Percentiles rank a stretch among this genome's conserved stretches.
Conservation (phyloP, 139 green algal genomes). For the Picochlorum sp. region DNA sequence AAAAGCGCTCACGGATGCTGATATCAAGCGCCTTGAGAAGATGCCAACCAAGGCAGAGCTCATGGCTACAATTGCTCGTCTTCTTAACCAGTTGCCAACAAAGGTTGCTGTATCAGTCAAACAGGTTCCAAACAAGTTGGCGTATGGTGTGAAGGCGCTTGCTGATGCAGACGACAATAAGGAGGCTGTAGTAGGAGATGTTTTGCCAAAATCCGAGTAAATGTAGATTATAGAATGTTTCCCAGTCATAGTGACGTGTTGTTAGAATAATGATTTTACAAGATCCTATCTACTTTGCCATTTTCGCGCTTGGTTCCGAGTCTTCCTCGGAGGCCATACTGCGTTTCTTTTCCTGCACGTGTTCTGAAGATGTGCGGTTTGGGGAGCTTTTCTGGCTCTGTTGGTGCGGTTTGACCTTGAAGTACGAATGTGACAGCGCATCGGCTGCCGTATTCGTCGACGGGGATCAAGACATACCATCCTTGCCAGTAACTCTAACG, state of each 20-base stretch:
- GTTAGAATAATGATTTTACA: slow-evolving; percentile 1
- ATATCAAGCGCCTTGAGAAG: slow-evolving; percentile 70
- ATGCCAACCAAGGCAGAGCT: slow-evolving; percentile 83
- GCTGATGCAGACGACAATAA: slow-evolving; percentile 68
- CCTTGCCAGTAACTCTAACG: slow-evolving; percentile 43
- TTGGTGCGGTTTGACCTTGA: slow-evolving; percentile 48
- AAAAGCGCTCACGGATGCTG: slow-evolving; percentile 20
- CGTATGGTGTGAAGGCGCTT: slow-evolving; percentile 55
- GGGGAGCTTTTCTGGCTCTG: slow-evolving; percentile 41
- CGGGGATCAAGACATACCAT: slow-evolving; percentile 44
- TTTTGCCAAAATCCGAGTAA: slow-evolving; percentile 7
- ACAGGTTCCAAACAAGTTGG: slow-evolving; percentile 63
- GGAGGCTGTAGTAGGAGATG: slow-evolving; percentile 37
- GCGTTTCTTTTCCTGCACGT: slow-evolving; percentile 1
- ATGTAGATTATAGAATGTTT: background rate
- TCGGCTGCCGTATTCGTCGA: slow-evolving; percentile 41
- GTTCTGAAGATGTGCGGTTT: slow-evolving; percentile 12
- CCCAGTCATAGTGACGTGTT: background rate
- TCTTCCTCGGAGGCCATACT: background rate
- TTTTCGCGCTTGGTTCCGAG: background rate
- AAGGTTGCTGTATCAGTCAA: slow-evolving; percentile 65
- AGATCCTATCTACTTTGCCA: slow-evolving; percentile 2
- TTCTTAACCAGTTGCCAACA: slow-evolving; percentile 76
- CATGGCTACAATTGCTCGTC: slow-evolving; percentile 60
- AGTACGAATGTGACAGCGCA: slow-evolving; percentile 69